Evolutionary conservation across 2,329 filamentous ascomycete genomes (phyloP).

Genomic region (Zasmidium cellare): DNA sequence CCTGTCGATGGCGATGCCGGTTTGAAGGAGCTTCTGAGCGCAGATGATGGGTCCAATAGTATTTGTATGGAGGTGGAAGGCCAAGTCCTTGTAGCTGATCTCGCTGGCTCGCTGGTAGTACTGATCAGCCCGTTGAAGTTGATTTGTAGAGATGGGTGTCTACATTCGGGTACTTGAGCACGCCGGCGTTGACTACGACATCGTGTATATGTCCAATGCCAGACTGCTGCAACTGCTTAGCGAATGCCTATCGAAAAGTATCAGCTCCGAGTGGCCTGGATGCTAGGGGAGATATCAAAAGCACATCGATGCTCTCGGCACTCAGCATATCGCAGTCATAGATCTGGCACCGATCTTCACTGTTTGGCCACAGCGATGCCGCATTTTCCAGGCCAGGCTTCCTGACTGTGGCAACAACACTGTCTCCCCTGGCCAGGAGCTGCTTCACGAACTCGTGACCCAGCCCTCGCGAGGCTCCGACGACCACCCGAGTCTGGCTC

Average conservation of each 20-base stretch:
- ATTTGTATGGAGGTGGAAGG: constrained; percentile 58
- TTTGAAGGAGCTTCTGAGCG: constrained; percentile 53
- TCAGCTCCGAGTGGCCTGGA: background rate
- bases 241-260: constrained; percentile 8
- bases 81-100: constrained; percentile 54
- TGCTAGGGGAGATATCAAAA: background rate
- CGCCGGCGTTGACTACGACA: constrained; percentile 58
- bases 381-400: constrained; percentile 29
- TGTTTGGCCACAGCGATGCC: constrained; percentile 15
- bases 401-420: constrained; percentile 54
- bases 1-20: constrained; percentile 49
- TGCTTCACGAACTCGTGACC: constrained; percentile 56
- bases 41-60: constrained; percentile 60
- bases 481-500: constrained; percentile 46
- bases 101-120: constrained; percentile 51
- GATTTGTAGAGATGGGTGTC: constrained; percentile 22
- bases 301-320: constrained; percentile 53
- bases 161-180: constrained; percentile 59
- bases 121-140: background rate
- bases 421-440: constrained; percentile 47
- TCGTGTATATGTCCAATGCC: constrained; percentile 45
- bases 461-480: constrained; percentile 50
- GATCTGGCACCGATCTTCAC: constrained; percentile 13
- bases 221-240: constrained; percentile 10
- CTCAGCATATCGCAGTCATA: constrained; percentile 52